A percentile compares a stretch with the other conserved stretches of the same genome.
Conservation (phyloP, 345 rosid species). For the Pseudoturritis turrita region DNA sequence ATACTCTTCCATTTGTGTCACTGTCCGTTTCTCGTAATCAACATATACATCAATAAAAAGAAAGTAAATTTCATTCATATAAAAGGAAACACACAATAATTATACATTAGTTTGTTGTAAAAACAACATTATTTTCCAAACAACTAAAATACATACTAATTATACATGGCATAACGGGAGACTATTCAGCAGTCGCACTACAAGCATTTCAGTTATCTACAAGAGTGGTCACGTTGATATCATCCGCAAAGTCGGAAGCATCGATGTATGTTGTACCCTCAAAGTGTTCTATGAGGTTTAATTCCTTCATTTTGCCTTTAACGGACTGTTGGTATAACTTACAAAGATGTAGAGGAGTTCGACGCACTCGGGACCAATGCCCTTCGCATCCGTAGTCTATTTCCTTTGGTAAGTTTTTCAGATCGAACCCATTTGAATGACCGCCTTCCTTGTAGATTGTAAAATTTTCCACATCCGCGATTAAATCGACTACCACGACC, state of each 20-base stretch:
- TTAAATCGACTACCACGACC: no score
- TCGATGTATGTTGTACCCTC: background rate
- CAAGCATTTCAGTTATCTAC: background rate
- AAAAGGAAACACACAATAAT: no score
- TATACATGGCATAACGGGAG: no score
- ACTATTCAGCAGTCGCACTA: background rate
- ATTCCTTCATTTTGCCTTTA: background rate
- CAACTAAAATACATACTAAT: background rate
- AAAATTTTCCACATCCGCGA: no score
- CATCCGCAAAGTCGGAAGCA: background rate
- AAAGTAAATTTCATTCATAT: no score
- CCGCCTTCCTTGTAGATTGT: no score
- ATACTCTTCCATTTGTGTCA: no score
- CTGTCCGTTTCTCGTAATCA: no score
- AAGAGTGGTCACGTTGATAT: background rate
- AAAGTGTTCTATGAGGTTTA: background rate
- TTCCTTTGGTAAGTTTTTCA: no score
- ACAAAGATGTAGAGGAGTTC: background rate
- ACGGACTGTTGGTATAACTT: background rate
- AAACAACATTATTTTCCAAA: background rate
- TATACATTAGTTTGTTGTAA: background rate
- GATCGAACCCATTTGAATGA: no score
- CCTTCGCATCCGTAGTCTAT: background rate
- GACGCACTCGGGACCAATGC: background rate
- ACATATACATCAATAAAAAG: background rate